These are phyloP conservation scores for Septoria linicola DNA, from an alignment of 2,329 filamentous ascomycete genomes.

Conservation along the genomic window DNA sequence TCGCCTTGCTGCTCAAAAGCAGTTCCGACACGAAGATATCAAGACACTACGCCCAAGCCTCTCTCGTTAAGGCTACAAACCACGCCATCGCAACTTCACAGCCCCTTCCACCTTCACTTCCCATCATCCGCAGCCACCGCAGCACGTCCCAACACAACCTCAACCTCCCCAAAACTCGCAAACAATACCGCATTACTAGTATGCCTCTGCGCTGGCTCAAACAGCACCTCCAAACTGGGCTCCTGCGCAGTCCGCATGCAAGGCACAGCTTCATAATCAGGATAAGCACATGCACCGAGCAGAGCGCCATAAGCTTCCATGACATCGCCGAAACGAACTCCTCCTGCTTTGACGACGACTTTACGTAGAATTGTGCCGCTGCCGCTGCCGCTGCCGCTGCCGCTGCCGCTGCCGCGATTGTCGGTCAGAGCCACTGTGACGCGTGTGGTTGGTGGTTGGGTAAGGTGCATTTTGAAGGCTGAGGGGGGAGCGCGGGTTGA, in stretches of 20 bases:
- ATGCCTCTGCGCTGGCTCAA: neutral
- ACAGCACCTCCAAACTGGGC: neutral
- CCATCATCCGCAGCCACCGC: neutral
- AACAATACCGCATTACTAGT: neutral
- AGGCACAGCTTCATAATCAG: neutral
- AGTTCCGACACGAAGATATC: no score
- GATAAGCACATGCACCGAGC: neutral
- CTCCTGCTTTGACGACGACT: constrained; percentile 1
- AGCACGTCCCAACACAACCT: neutral
- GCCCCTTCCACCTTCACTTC: neutral
- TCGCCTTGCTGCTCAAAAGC: no score
- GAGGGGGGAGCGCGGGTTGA: constrained; percentile 7
- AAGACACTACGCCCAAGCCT: no score
- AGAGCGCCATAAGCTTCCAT: constrained; percentile 2
- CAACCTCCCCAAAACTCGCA: neutral
- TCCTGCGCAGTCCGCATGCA: no score
- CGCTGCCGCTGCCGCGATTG: neutral
- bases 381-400: no score
- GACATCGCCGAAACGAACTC: constrained; percentile 1
- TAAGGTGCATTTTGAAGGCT: constrained; percentile 7
- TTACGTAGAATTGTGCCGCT: neutral
- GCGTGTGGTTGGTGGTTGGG: constrained; percentile 3
- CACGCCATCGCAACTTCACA: no score
- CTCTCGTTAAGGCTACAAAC: no score
- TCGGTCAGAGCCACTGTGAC: constrained; percentile 1